These are phyloP conservation scores for Trichoderma gracile DNA, from an alignment of 2,329 filamentous ascomycete species.

Conservation along the genomic window DNA sequence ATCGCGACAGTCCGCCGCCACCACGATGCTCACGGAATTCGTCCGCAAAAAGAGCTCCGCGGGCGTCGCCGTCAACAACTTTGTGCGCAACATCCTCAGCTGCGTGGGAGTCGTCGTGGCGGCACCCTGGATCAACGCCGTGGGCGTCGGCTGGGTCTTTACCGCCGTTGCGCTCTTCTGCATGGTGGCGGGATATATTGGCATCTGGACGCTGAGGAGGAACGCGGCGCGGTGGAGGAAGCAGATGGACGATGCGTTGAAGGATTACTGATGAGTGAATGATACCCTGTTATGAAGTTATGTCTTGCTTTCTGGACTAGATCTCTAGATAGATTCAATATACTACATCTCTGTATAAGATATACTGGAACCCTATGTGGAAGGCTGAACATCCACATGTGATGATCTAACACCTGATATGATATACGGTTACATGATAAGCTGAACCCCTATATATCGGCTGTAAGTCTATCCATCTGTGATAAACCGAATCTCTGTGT, in stretches of 20 bases:
- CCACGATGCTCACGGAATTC: slow-evolving; percentile 85
- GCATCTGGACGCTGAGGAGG: slow-evolving; percentile 62
- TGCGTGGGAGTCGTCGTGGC: slow-evolving; percentile 70
- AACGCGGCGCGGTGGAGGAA: slow-evolving; percentile 65
- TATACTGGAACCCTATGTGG: too few species aligned
- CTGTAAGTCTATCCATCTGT: too few species aligned
- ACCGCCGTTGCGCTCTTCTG: slow-evolving; percentile 58
- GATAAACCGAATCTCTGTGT: too few species aligned
- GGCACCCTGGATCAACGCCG: slow-evolving; percentile 67
- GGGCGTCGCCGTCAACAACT: slow-evolving; percentile 80
- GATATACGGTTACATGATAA: too few species aligned
- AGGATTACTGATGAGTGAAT: slow-evolving; percentile 27
- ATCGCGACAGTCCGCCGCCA: slow-evolving; percentile 54
- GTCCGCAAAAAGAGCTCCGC: slow-evolving; percentile 70
- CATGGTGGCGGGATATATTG: slow-evolving; percentile 56
- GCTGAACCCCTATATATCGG: too few species aligned
- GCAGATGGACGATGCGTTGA: slow-evolving; percentile 57
- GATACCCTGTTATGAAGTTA: slow-evolving; percentile 1
- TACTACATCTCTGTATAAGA: too few species aligned
- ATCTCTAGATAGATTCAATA: too few species aligned
- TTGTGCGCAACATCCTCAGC: slow-evolving; percentile 75
- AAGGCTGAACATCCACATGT: background rate
- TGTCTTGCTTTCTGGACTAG: background rate
- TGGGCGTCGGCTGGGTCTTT: slow-evolving; percentile 76
- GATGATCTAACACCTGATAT: too few species aligned